Base-by-base conservation (phyloP, 2,329 filamentous ascomycete genomes). In the Stachybotrys elegans region DNA sequence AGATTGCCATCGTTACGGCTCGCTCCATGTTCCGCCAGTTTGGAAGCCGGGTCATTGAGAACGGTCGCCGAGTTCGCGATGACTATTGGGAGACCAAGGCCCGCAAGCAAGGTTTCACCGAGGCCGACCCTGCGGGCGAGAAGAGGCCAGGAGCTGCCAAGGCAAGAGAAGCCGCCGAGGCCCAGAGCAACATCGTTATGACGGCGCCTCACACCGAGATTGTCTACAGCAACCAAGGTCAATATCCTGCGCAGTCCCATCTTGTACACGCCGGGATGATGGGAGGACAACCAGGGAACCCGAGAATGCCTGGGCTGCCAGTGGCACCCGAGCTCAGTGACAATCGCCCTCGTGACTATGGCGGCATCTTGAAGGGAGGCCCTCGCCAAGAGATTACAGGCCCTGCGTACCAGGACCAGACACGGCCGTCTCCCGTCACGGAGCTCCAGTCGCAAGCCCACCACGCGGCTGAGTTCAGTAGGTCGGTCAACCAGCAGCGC, bases 1-100 rank as follows among this genome's bases (percentile, higher is more conserved):
- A 98, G 67, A 98, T 98, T 55, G 93, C 93, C 42, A 96, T 98
- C 50, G 93, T 98, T 35, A 97, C 93, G 1, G 93, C 93, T 22
- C 83, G 89, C 51, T 97, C 92, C 55, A 98, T 98, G 93, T 98
- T 97, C 67, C 84, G 93, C 35, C 93, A 98, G 64, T 98, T 98
- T 65, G 93, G 93, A 40, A 96, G 91, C 65, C 81, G 93, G 50
- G 86, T 98, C 42, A 93, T 98, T 51, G 82, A 87, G 27, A 88
- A 91, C 57, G 93, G 93, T 25, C 80, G 92, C 50, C 78, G 93
- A 46, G 93, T 98, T 34, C 84, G 93, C 40, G 93, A 98, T 67
- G 93, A 98, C 63, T 98, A 98, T 67, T 98, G 93, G 93, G 93
- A 97, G 66, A 88, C 85, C 59, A 97, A 97, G 68, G 93, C 93